A percentile compares a stretch with the other conserved stretches of the same genome.
phyloP scores from a whole-genome alignment of 371 early-diverging fungal species.

The Blakeslea trispora region DNA sequence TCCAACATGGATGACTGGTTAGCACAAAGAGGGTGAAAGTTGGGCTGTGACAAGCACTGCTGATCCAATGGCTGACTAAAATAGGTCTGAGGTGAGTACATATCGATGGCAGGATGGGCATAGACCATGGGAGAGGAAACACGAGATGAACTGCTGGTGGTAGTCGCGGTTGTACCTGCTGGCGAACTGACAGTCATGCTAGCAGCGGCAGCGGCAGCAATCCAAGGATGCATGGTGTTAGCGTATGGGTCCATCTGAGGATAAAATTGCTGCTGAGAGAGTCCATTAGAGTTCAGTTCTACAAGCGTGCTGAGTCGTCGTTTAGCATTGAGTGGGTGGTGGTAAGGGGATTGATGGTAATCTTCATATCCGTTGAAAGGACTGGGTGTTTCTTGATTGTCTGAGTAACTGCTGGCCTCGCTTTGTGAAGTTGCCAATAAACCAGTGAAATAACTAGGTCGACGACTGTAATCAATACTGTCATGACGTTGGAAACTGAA shows the following conservation, averaged over 20 bases:
- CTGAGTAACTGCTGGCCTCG: slow-evolving; percentile 27
- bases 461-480: slow-evolving; percentile 34
- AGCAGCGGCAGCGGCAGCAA: slow-evolving; percentile 8
- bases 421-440: slow-evolving; percentile 21
- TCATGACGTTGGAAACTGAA: slow-evolving; percentile 16
- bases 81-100: slow-evolving; percentile 26
- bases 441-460: slow-evolving; percentile 34
- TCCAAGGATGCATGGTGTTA: slow-evolving; percentile 15
- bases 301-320: slow-evolving; percentile 22
- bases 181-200: slow-evolving; percentile 1
- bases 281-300: slow-evolving; percentile 14
- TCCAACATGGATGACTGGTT: slow-evolving; percentile 4
- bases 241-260: slow-evolving; percentile 7
- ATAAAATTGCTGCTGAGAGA: slow-evolving; percentile 5
- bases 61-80: background rate
- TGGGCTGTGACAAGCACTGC: background rate
- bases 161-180: slow-evolving; percentile 2
- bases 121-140: slow-evolving; percentile 26
- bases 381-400: slow-evolving; percentile 28
- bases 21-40: slow-evolving; percentile 16
- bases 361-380: slow-evolving; percentile 31
- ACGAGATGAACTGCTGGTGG: background rate
- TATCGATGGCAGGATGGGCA: slow-evolving; percentile 25
- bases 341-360: slow-evolving; percentile 12
- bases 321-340: slow-evolving; percentile 26